These are phyloP conservation scores for Davidsoniella virescens DNA, from an alignment of 2,329 filamentous ascomycete species.

Conservation along the genomic window DNA sequence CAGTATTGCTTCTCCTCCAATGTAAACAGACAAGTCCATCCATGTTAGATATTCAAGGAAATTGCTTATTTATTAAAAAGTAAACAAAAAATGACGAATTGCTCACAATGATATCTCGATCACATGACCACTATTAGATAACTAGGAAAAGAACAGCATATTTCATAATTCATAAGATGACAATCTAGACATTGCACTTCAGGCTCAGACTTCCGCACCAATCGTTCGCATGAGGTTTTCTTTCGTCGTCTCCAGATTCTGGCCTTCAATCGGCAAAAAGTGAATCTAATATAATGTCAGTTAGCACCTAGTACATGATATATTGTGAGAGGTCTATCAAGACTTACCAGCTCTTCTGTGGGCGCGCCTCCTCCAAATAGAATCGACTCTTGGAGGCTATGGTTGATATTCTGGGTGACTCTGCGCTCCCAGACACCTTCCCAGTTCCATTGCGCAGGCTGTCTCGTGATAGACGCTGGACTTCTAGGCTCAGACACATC, in stretches of 20 bases:
- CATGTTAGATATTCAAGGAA: no score
- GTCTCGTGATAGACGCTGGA: constrained; percentile 21
- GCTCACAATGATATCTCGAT: constrained; percentile 7
- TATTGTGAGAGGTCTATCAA: background rate
- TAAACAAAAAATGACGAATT: background rate
- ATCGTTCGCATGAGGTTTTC: constrained; percentile 40
- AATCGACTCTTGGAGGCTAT: constrained; percentile 62
- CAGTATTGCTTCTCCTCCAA: no score
- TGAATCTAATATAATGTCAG: constrained; percentile 32
- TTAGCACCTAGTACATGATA: constrained; percentile 14
- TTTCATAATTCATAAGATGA: constrained; percentile 8
- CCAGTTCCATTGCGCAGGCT: constrained; percentile 89
- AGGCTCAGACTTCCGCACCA: constrained; percentile 18
- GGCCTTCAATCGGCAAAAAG: constrained; percentile 48
- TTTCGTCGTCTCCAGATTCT: constrained; percentile 40
- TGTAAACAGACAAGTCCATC: no score
- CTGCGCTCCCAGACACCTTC: constrained; percentile 91
- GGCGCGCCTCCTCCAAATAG: constrained; percentile 49
- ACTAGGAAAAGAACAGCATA: background rate
- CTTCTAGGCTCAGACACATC: constrained; percentile 8
- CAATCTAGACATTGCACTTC: background rate
- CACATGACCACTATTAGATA: background rate
- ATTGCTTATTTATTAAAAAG: no score
- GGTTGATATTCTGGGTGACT: constrained; percentile 61
- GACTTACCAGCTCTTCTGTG: constrained; percentile 53